Conservation (phyloP, 228 moss, liverwort and hornwort genomes). For the Sphagnum fallax region DNA sequence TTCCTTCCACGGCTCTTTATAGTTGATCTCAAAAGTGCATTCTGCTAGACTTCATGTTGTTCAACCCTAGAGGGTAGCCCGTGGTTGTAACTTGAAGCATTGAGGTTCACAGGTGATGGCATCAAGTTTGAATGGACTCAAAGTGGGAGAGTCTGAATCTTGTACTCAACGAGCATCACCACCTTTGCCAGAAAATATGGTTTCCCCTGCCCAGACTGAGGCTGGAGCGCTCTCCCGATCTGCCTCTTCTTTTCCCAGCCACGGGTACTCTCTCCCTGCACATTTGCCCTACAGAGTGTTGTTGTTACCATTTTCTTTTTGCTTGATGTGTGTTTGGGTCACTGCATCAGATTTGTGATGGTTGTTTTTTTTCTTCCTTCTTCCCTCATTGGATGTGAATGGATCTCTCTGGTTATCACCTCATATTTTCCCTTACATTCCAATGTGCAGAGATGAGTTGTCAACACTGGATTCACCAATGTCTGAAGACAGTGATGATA, state of each 20-base stretch:
- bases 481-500: constrained; percentile 98
- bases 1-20: too few species aligned
- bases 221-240: constrained; percentile 85
- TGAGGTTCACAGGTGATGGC: constrained; percentile 72
- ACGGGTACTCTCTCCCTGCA: constrained; percentile 46
- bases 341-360: too few species aligned
- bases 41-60: too few species aligned
- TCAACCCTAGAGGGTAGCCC: too few species aligned
- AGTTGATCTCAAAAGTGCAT: too few species aligned
- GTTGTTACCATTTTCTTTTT: too few species aligned
- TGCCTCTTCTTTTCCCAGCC: constrained; percentile 95
- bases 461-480: constrained; percentile 96
- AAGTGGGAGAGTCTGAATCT: constrained; percentile 75
- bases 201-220: constrained; percentile 91
- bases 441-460: constrained; percentile 71
- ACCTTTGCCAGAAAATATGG: constrained; percentile 60
- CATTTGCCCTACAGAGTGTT: too few species aligned
- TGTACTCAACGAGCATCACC: constrained; percentile 54
- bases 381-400: too few species aligned
- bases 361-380: too few species aligned
- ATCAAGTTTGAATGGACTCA: constrained; percentile 89
- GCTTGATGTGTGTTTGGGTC: too few species aligned
- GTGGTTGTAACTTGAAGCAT: too few species aligned
- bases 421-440: not conserved
- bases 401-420: too few species aligned